Evolutionary conservation across 2,329 filamentous ascomycete species (phyloP).

Genomic region (Chrysoporthe cubensis): DNA sequence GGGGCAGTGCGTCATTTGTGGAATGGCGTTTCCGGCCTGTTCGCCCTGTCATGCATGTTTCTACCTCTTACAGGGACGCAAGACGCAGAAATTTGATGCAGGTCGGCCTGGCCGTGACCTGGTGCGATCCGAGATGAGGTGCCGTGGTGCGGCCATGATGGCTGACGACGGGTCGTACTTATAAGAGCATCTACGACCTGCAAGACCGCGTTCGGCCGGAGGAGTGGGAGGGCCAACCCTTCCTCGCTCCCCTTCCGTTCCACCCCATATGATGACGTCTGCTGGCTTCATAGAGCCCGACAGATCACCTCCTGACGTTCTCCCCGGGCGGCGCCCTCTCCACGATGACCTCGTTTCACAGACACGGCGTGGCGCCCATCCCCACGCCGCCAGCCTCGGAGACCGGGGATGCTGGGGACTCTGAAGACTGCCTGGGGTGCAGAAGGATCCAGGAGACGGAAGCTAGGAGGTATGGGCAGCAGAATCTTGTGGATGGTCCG

Average conservation of each 20-base stretch:
- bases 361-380: conserved; percentile 2
- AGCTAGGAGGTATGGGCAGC: conserved; percentile 20
- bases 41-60: conserved; percentile 1
- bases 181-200: not conserved
- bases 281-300: not conserved
- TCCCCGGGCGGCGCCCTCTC: not conserved
- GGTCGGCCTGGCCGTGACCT: not conserved
- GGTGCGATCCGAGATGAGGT: not conserved
- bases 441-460: conserved; percentile 21
- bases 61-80: not conserved
- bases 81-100: too few relatives aligned
- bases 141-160: not conserved
- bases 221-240: not conserved
- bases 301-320: not conserved
- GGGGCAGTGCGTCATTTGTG: conserved; percentile 15
- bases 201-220: not conserved
- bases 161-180: not conserved
- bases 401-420: conserved; percentile 4
- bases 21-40: not conserved
- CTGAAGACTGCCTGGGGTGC: conserved; percentile 22
- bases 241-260: not conserved
- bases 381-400: conserved; percentile 26
- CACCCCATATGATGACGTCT: not conserved
- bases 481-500: conserved; percentile 6
- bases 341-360: conserved; percentile 10